Base-by-base conservation (phyloP, 441 rosid genomes). In the Melastoma candidum region DNA sequence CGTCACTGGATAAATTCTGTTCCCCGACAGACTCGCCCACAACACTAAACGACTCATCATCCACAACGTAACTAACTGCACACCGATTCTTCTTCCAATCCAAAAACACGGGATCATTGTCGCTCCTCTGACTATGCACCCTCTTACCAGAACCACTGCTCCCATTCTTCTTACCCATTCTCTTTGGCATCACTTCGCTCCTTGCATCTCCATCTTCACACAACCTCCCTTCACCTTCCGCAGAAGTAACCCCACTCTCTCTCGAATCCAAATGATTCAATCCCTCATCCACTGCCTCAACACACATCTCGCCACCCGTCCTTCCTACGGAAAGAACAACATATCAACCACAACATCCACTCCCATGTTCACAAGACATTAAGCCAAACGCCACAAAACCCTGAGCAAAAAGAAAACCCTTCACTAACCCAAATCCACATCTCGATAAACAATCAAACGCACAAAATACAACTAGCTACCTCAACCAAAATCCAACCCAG, bases 31-130 rank as follows among this genome's bases (percentile, higher is more conserved):
- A 53, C 12, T 57, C 78, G 48, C 47, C 68, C 46, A 51, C 61
- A 7, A 53, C 58, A 36, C 64, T 58, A 55, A 68, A 73, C 44
- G 54, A 60, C 52, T 71, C 76, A 44, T 65, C 63, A 36, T 61
- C 71, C 36, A 39, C 61, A 13, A 53, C 41, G 41, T 36, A 56
- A 41, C 17, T 14, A 11, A 44, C 54, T 2, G 39, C 48, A 44
- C 44, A 54, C 49, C 48, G 48, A 46, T 62, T 48, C 60, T 49
- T 62, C 46, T 62, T 62, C 60, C 48, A 26, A 62, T 54, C 52
- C 44, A 24, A 60, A 36, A 46, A n/a, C 41, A 29, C 49, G n/a
- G 47, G 44, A 13, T 55, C 53, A 3, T 48, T 60, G 25, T 49
- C 60, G 0, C 43, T 12, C 22, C 53, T 41, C 36, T 44, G 53